These are phyloP conservation scores for Lignosus rhinocerotis DNA, from an alignment of 1,284 basidiomycete species.

Conservation along the genomic window DNA sequence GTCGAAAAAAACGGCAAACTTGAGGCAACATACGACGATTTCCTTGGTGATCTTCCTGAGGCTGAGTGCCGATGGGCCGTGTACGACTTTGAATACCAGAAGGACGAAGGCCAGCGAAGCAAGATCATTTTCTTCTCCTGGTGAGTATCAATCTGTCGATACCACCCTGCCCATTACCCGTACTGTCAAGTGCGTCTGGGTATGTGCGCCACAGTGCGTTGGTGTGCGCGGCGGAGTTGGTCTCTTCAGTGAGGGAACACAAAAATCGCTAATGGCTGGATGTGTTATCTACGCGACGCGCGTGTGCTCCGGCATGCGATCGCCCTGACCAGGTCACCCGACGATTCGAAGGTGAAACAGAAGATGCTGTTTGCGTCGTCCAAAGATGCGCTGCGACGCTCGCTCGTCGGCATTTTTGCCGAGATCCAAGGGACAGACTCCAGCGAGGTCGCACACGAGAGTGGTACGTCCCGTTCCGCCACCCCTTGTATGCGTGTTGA, in stretches of 20 bases:
- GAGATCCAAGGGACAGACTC: slow-evolving; percentile 91
- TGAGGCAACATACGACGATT: slow-evolving; percentile 68
- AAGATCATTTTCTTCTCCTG: slow-evolving; percentile 90
- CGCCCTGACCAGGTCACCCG: slow-evolving; percentile 73
- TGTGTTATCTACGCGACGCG: slow-evolving; percentile 22
- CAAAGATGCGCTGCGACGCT: slow-evolving; percentile 79
- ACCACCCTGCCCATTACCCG: neutral
- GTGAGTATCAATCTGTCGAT: slow-evolving; percentile 42
- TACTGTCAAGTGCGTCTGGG: neutral
- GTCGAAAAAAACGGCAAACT: slow-evolving; percentile 60
- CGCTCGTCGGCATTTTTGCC: slow-evolving; percentile 68
- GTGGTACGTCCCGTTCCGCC: slow-evolving; percentile 53
- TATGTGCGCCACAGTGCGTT: neutral
- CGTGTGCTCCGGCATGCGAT: slow-evolving; percentile 7
- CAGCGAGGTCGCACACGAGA: slow-evolving; percentile 76
- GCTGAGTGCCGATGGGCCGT: slow-evolving; percentile 86
- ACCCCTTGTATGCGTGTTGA: neutral
- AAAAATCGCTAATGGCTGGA: slow-evolving; percentile 17
- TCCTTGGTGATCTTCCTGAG: slow-evolving; percentile 77
- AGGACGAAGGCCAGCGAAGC: slow-evolving; percentile 83
- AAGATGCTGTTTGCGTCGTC: slow-evolving; percentile 98
- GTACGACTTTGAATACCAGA: slow-evolving; percentile 88
- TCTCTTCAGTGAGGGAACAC: neutral
- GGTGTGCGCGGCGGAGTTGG: neutral
- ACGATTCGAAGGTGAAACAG: slow-evolving; percentile 82